A percentile compares a stretch with the other conserved stretches of the same genome.
Conservation (phyloP, 805 yeast genomes). For the Cyberlindnera amylophila region DNA sequence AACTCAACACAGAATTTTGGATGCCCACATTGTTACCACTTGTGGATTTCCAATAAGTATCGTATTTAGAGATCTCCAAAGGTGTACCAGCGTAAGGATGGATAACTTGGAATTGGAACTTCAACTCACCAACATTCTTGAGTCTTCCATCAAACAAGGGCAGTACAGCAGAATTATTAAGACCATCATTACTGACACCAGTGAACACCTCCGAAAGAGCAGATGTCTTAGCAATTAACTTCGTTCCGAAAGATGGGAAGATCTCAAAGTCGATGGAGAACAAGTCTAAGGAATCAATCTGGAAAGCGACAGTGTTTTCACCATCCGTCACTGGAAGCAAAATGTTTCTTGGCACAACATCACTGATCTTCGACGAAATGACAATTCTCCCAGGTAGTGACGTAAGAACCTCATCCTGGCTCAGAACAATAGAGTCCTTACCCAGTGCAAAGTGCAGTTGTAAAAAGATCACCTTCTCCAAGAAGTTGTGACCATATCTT, state of each 20-base stretch:
- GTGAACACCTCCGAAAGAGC: slow-evolving; percentile 59
- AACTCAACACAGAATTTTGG: slow-evolving; percentile 46
- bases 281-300: slow-evolving; percentile 70
- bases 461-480: slow-evolving; percentile 83
- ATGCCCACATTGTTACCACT: slow-evolving; percentile 37
- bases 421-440: slow-evolving; percentile 36
- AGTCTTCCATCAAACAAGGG: slow-evolving; percentile 82
- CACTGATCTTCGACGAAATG: slow-evolving; percentile 68
- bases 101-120: slow-evolving; percentile 75
- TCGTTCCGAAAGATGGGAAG: slow-evolving; percentile 92
- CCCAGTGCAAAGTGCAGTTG: slow-evolving; percentile 64
- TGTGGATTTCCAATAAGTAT: slow-evolving; percentile 96
- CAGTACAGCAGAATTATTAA: slow-evolving; percentile 40
- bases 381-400: slow-evolving; percentile 80
- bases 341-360: slow-evolving; percentile 84
- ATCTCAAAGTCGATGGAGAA: slow-evolving; percentile 84
- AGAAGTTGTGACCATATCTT: slow-evolving; percentile 91
- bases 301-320: slow-evolving; percentile 69
- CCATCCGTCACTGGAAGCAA: slow-evolving; percentile 63
- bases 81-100: slow-evolving; percentile 85
- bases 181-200: slow-evolving; percentile 31
- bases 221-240: slow-evolving; percentile 84
- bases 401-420: slow-evolving; percentile 39
- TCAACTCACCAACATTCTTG: slow-evolving; percentile 75
- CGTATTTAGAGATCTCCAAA: slow-evolving; percentile 85